Percentiles rank a stretch among this genome's conserved stretches.
Conservation (phyloP, 1,284 basidiomycete genomes). For the Heterobasidion annosum region DNA sequence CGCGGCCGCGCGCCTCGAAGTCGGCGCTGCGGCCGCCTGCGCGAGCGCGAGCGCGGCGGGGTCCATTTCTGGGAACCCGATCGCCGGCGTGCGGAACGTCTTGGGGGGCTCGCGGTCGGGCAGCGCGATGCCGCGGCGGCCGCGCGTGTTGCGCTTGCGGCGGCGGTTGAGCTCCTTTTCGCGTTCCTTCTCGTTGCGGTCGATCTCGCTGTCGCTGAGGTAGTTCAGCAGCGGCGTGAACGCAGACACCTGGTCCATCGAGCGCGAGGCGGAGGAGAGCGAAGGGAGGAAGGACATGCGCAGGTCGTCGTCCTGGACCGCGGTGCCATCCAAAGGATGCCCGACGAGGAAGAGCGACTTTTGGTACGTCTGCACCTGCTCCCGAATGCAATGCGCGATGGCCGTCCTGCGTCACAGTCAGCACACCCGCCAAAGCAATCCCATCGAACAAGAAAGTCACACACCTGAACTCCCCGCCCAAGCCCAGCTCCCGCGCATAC, state of each 20-base stretch:
- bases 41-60: constrained; percentile 56
- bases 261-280: constrained; percentile 60
- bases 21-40: constrained; percentile 54
- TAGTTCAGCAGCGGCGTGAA: constrained; percentile 89
- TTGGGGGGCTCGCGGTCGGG: constrained; percentile 92
- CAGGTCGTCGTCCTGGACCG: constrained; percentile 87
- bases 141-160: constrained; percentile 83
- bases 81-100: constrained; percentile 83
- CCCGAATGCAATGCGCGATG: constrained; percentile 91
- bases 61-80: constrained; percentile 76
- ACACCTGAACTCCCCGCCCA: constrained; percentile 89
- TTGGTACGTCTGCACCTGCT: constrained; percentile 89
- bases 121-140: constrained; percentile 80
- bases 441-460: constrained; percentile 17
- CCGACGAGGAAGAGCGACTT: constrained; percentile 91
- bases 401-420: constrained; percentile 60
- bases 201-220: constrained; percentile 84
- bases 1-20: constrained; percentile 73
- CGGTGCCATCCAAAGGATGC: constrained; percentile 74
- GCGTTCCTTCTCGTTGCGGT: constrained; percentile 84
- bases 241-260: constrained; percentile 64
- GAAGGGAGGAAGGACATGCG: constrained; percentile 83
- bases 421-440: not conserved
- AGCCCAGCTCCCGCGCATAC: constrained; percentile 83
- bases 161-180: constrained; percentile 86